phyloP scores from a whole-genome alignment of 345 rosid species.

The Cardiospermum halicacabum region DNA sequence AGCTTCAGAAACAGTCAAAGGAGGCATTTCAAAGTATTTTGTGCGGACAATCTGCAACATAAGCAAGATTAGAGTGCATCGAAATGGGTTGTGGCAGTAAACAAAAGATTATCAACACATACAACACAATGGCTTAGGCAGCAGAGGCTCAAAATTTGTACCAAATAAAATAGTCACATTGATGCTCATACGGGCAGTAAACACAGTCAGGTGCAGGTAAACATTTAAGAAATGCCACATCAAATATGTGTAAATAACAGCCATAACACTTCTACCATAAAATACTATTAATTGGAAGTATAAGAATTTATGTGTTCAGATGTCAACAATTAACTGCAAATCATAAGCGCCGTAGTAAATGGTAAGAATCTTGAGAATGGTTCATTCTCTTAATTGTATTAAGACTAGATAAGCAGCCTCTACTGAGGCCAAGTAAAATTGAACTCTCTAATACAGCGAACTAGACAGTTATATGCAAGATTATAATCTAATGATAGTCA shows the following conservation, averaged over 20 bases:
- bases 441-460: background rate
- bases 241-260: background rate
- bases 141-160: background rate
- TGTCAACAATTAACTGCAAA: background rate
- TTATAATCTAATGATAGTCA: background rate
- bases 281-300: background rate
- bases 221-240: background rate
- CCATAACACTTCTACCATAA: background rate
- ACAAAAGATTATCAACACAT: background rate
- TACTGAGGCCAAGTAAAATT: background rate
- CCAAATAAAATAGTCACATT: background rate
- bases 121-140: background rate
- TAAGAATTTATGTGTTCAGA: background rate
- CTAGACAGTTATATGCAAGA: background rate
- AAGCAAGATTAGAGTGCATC: background rate
- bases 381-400: background rate
- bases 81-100: background rate
- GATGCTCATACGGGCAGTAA: background rate
- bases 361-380: background rate
- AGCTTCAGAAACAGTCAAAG: conserved; percentile 76
- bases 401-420: background rate
- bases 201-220: too few relatives aligned
- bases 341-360: background rate
- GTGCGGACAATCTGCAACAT: conserved; percentile 70
- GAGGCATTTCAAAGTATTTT: conserved; percentile 88